Evolutionary conservation across 2,329 filamentous ascomycete genomes (phyloP).

Genomic region (Hypoxylon sp.): DNA sequence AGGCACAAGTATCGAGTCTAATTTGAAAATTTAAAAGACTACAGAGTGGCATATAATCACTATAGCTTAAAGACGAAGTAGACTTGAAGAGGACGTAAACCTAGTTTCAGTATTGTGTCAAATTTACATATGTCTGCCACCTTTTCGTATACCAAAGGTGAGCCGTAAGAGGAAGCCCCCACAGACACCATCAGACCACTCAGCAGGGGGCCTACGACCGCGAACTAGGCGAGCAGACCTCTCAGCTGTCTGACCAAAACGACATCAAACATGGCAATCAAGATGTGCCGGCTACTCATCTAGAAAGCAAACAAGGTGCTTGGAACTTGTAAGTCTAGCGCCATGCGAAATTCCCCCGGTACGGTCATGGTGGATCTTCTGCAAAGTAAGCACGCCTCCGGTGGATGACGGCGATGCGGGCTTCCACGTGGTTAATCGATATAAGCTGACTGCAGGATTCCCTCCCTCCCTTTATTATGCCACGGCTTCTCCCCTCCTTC

Average conservation of each 20-base stretch:
- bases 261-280: background rate
- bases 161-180: background rate
- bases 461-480: constrained; percentile 4
- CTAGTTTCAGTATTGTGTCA: constrained; percentile 5
- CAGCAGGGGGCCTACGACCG: background rate
- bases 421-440: constrained; percentile 33
- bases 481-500: background rate
- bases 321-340: background rate
- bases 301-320: constrained; percentile 5
- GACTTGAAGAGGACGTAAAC: background rate
- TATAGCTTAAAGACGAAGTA: background rate
- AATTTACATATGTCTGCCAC: background rate
- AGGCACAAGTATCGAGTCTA: background rate
- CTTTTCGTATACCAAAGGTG: background rate
- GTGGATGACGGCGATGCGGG: constrained; percentile 32
- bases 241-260: background rate
- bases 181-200: background rate
- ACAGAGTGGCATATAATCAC: background rate
- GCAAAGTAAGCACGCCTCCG: constrained; percentile 20
- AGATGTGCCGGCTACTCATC: background rate
- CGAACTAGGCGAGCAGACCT: background rate
- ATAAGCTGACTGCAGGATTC: constrained; percentile 37
- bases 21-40: background rate
- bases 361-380: constrained; percentile 17
- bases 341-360: background rate